Evolutionary conservation across 768 basidiomycete genomes (phyloP).

Genomic region (Suillus subaureus): DNA sequence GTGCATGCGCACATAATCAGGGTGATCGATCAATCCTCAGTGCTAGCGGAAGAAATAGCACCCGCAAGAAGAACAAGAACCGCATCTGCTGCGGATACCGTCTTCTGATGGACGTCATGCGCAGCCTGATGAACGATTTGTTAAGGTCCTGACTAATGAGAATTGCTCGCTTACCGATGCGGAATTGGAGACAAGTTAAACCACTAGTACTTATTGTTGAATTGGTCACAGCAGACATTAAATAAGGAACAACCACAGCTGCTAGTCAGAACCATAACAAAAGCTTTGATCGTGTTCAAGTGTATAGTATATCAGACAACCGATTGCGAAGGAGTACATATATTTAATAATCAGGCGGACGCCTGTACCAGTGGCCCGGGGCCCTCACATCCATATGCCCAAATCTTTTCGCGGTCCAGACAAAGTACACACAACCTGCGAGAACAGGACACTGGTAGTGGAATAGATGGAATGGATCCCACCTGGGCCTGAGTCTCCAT

Average conservation of each 20-base stretch:
- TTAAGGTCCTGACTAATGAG: too few species aligned
- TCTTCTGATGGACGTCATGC: too few species aligned
- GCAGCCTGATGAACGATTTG: too few species aligned
- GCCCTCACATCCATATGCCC: not conserved
- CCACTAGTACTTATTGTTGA: not conserved
- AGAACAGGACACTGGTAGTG: not conserved
- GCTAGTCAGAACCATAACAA: not conserved
- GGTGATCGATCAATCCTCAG: too few species aligned
- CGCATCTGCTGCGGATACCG: too few species aligned
- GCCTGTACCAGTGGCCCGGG: not conserved
- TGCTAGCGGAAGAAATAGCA: too few species aligned
- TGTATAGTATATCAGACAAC: not conserved
- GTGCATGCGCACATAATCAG: not conserved
- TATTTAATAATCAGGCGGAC: not conserved
- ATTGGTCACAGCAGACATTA: not conserved
- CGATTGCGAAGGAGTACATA: not conserved
- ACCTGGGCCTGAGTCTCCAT: not conserved
- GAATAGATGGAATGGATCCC: not conserved
- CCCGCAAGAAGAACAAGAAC: too few species aligned
- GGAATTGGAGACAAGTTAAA: too few species aligned
- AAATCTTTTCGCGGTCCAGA: not conserved
- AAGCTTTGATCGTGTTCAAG: not conserved
- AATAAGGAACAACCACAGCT: too few species aligned
- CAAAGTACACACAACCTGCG: not conserved
- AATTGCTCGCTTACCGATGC: too few species aligned